Evolutionary conservation across 2,329 filamentous ascomycete genomes (phyloP), one percentile per base, ranked within the genome.

Genomic region (Sporothrix pallida): DNA sequence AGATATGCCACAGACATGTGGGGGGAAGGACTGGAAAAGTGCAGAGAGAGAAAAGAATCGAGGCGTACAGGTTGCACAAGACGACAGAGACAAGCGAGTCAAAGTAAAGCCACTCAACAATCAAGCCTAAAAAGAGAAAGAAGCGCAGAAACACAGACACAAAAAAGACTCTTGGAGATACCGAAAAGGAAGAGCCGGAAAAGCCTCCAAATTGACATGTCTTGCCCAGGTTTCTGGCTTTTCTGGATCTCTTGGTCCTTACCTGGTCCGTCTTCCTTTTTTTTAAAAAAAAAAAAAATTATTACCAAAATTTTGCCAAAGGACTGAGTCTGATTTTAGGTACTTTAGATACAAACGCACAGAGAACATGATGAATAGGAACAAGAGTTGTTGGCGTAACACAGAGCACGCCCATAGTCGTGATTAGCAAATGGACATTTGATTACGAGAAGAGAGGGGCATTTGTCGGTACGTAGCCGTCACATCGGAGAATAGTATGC

Each of bases 1-100:
- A 70, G 72, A 73, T 73, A 63, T 68, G 26, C 42, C 71, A 73
- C 52, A 50, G 52, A 60, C 54, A 62, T 72, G 52, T 50, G 71
- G 71, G 63, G 62, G 52, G 50, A 52, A 0, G 17, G 17, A 44
- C 8, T 31, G 17, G 17, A 20, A 62, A 62, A 58, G 42, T 37
- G 13, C 20, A 56, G 37, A 60, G 52, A 8, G 12, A 20, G 52
- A 63, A 31, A 65, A 42, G 20, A 12, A n/a, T 13, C 63, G 46
- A 72, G 13, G 37, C 17, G 70, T 48, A 48, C 50, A 60, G 37
- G 62, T 37, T 42, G 52, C 52, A 60, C 63, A 42, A 54, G 50
- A 50, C 20, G 5, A 62, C 52, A 54, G 65, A 54, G 65, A 54
- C 72, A 73, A 58, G 71, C 63, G 71, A 73, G 52, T 60, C 69